Percentiles rank a stretch among this genome's conserved stretches.
Evolutionary conservation across 2,329 filamentous ascomycete genomes (phyloP).

Genomic region (Fusarium cicatricum): DNA sequence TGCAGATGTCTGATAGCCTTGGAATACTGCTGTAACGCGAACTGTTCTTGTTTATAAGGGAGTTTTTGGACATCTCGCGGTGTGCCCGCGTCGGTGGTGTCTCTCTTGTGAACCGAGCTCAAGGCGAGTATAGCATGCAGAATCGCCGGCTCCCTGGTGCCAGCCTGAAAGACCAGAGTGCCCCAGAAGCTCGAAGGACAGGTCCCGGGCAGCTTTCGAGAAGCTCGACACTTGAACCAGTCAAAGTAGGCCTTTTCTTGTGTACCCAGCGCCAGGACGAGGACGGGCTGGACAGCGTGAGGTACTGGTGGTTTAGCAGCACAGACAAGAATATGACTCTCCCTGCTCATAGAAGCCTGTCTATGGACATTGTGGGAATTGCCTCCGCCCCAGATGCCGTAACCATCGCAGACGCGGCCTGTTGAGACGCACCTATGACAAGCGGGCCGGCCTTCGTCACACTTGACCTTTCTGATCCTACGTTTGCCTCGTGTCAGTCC

Average conservation of each 20-base stretch:
- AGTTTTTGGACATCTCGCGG: not conserved
- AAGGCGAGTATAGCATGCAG: conserved; percentile 52
- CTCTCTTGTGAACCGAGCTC: conserved; percentile 45
- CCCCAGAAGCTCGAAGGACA: conserved; percentile 51
- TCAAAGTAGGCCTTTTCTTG: conserved; percentile 31
- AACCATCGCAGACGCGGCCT: conserved; percentile 30
- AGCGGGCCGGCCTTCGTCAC: conserved; percentile 28
- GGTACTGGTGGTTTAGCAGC: not conserved
- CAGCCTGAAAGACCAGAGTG: conserved; percentile 48
- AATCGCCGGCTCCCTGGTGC: conserved; percentile 48
- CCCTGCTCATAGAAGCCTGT: not conserved
- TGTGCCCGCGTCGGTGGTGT: conserved; percentile 5
- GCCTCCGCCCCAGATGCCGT: conserved; percentile 34
- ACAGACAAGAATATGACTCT: not conserved
- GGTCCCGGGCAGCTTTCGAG: conserved; percentile 47
- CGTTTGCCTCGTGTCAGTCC: not conserved
- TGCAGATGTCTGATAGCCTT: conserved; percentile 49
- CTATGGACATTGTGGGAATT: not conserved
- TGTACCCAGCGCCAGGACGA: conserved; percentile 3
- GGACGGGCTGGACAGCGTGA: conserved; percentile 4
- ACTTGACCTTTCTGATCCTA: conserved; percentile 33
- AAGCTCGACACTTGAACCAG: conserved; percentile 49
- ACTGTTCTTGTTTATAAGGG: conserved; percentile 26
- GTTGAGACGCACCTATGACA: conserved; percentile 30
- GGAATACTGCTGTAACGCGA: conserved; percentile 47